Conservation (phyloP, 371 early-diverging fungal genomes). For the Apophysomyces elegans region DNA sequence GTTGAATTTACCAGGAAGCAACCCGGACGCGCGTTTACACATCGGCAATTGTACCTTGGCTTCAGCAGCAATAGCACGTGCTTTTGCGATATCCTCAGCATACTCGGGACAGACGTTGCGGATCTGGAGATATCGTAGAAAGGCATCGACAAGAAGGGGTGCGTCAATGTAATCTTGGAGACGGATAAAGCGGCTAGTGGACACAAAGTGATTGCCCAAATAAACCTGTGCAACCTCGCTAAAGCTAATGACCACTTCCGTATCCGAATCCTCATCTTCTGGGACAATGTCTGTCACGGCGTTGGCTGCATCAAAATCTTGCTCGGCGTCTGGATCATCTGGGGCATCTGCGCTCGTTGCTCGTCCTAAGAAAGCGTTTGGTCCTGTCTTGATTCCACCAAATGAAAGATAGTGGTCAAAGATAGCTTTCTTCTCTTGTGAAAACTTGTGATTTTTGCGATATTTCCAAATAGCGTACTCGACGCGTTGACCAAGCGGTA, state of each 20-base stretch:
- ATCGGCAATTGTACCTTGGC: slow-evolving; percentile 58
- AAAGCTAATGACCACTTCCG: slow-evolving; percentile 50
- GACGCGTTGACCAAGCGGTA: slow-evolving; percentile 55
- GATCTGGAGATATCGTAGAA: slow-evolving; percentile 58
- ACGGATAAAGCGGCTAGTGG: slow-evolving; percentile 45
- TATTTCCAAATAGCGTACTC: slow-evolving; percentile 63
- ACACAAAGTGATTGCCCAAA: slow-evolving; percentile 54
- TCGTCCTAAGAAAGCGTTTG: slow-evolving; percentile 57
- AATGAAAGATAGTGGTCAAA: slow-evolving; percentile 59
- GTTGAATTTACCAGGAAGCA: slow-evolving; percentile 52
- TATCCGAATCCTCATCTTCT: slow-evolving; percentile 49
- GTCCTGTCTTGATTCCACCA: slow-evolving; percentile 60
- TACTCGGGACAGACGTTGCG: slow-evolving; percentile 63
- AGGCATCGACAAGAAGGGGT: slow-evolving; percentile 51
- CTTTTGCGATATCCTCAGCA: slow-evolving; percentile 49
- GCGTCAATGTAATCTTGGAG: slow-evolving; percentile 50
- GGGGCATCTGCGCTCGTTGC: slow-evolving; percentile 40
- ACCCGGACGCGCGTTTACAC: slow-evolving; percentile 41
- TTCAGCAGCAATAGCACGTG: slow-evolving; percentile 44
- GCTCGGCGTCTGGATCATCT: slow-evolving; percentile 45
- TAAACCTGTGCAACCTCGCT: slow-evolving; percentile 62
- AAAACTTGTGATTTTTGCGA: slow-evolving; percentile 59
- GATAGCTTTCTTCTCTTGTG: slow-evolving; percentile 37
- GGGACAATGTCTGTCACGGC: slow-evolving; percentile 50
- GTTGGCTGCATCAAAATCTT: slow-evolving; percentile 55